Evolutionary conservation across 257 asterid genomes (phyloP), one percentile per base, ranked within the genome.

Genomic region (Gentiana macrophylla): DNA sequence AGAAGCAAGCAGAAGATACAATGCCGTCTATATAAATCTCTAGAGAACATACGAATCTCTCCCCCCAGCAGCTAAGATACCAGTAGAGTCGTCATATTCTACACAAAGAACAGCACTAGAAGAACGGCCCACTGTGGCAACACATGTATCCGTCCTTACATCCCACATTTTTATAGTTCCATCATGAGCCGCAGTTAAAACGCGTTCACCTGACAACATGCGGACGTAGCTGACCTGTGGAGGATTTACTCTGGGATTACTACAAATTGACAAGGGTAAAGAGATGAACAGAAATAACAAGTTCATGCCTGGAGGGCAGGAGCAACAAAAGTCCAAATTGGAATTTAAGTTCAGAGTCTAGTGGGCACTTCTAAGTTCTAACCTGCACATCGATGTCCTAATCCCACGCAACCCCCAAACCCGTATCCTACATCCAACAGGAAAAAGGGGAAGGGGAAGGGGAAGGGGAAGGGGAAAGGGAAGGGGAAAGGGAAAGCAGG

Each of bases 91-190:
- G 59, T 91, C 93, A 68, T 87, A 91, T 62, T 87, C 95, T 82
- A 91, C 83, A 68, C 98, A 87, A 68, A 91, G 95, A 70, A 91
- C 72, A 67, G 97, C 96, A 78, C 95, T 78, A 12, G 92, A 72
- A 78, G 84, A 83, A 59, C 90, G 95, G 49, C 95, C 98, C 68
- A 91, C 95, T 3, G 96, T 91, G 59, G 97, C 98, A 64, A 91
- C 98, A 80, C 98, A 91, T 60, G 98, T 70, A 72, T 91, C 98
- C 34, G 94, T 91, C 60, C 98, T 81, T 48, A 91, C 98, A 72
- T 91, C 98, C 98, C 98, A 91, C 98, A 91, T 91, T 81, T 84
- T 91, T 72, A 91, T 84, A 67, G 94, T 84, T 53, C 98, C 98
- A 72, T 91, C 98, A 79, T 86, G 93, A 66, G 87, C 84, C 60